Evolutionary conservation across 1,139 yeast species (phyloP), one percentile per base, ranked within the genome.

Genomic region (Diutina neorugosa): DNA sequence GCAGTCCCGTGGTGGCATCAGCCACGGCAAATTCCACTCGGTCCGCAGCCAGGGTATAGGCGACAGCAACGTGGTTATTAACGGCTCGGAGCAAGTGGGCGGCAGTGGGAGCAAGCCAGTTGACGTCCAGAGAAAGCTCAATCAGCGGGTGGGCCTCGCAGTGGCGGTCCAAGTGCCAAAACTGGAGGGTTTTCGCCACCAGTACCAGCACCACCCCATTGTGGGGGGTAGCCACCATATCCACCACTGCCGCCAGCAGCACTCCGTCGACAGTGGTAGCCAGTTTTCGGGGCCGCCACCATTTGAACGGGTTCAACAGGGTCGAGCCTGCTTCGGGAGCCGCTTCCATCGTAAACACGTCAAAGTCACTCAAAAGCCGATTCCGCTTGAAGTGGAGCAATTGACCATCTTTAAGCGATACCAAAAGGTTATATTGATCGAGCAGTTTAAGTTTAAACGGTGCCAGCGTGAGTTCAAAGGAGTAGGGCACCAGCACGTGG

Each of bases 381-480:
- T 37, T 21, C 12, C 50, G 50, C 31, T 16, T 37, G n/a, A 84
- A 66, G 57, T 82, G 80, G 59, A 83, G 64, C 56, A 84, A 62
- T 18, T 86, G 84, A 54, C 96, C 96, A 66, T 89, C 95, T 49
- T 75, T 74, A 53, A 88, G 69, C 1, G 87, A 20, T 11, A 46
- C 19, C 2, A 46, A 3, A 2, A 46, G n/a, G 19, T 46, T 27
- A 4, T 8, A 6, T 3, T 5, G 11, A 16, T 77, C 74, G 7
- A 82, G 64, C 0, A 83, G 65, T 54, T 74, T 73, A 55, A 87
- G 60, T 20, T 72, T 67, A 55, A 79, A 78, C 1, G 96, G 93
- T 12, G 71, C 66, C 7, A 65, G 61, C 59, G 90, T 76, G 47
- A 84, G 69, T 55, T 86, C 89, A 62, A 88, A 86, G 14, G 89